These are phyloP conservation scores for Hansenula anomala DNA, from an alignment of 1,139 yeast genomes.

Conservation along the genomic window DNA sequence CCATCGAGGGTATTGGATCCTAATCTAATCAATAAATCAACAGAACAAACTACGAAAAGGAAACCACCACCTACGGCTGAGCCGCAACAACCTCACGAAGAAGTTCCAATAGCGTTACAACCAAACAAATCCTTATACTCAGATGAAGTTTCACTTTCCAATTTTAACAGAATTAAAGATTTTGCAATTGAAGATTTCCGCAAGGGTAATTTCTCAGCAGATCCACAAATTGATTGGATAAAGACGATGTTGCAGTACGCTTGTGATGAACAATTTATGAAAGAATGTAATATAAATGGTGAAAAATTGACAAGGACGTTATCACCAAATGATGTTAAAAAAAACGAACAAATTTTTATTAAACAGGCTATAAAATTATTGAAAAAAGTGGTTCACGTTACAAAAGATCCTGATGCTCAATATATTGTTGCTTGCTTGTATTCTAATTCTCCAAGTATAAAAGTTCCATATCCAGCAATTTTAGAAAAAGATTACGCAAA, in stretches of 20 bases:
- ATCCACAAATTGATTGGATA: slow-evolving; percentile 47
- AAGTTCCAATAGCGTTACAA: slow-evolving; percentile 1
- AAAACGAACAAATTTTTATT: slow-evolving; percentile 50
- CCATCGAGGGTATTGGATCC: slow-evolving; percentile 1
- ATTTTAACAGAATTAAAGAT: slow-evolving; percentile 25
- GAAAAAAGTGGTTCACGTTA: slow-evolving; percentile 41
- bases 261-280: slow-evolving; percentile 32
- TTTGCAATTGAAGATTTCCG: slow-evolving; percentile 30
- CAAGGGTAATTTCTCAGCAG: slow-evolving; percentile 31
- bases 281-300: slow-evolving; percentile 42
- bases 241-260: slow-evolving; percentile 42
- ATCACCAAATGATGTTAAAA: slow-evolving; percentile 38
- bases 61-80: neutral
- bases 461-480: slow-evolving; percentile 32
- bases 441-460: slow-evolving; percentile 42
- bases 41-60: neutral
- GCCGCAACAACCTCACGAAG: neutral
- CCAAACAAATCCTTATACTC: neutral
- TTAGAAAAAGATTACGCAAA: slow-evolving; percentile 50
- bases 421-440: slow-evolving; percentile 57
- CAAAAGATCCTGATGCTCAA: slow-evolving; percentile 45
- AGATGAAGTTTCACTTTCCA: neutral
- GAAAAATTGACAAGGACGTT: slow-evolving; percentile 29
- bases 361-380: slow-evolving; percentile 53
- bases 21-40: neutral